phyloP scores from a whole-genome alignment of 2,329 filamentous ascomycete species.

The Apiospora koreana region DNA sequence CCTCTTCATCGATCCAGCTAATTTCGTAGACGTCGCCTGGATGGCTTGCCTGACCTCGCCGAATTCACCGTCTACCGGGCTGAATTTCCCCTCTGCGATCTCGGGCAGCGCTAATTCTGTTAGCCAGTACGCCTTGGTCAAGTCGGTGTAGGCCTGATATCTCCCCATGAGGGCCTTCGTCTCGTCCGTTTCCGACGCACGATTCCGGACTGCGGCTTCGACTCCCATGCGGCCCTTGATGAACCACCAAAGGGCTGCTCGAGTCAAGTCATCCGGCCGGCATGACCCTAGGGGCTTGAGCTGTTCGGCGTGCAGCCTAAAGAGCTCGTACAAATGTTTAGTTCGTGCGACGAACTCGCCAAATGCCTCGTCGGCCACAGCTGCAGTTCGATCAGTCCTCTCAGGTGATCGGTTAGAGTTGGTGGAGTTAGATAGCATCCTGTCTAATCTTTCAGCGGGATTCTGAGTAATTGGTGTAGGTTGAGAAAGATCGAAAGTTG shows the following conservation, averaged over 20 bases:
- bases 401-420: conserved; percentile 24
- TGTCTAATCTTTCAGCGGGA: conserved; percentile 19
- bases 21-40: conserved; percentile 67
- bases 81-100: conserved; percentile 44
- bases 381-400: conserved; percentile 38
- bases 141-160: conserved; percentile 81
- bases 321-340: conserved; percentile 73
- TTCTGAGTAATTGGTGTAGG: conserved; percentile 29
- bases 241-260: conserved; percentile 87
- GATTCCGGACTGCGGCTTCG: conserved; percentile 69
- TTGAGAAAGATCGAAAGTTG: conserved; percentile 29
- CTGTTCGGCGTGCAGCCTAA: conserved; percentile 75
- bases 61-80: conserved; percentile 46
- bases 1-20: conserved; percentile 80
- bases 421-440: conserved; percentile 10
- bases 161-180: conserved; percentile 56
- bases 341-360: conserved; percentile 70
- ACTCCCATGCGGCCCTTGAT: conserved; percentile 75
- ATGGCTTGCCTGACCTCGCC: conserved; percentile 58
- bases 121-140: conserved; percentile 89
- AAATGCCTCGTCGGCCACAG: conserved; percentile 54
- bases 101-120: conserved; percentile 55
- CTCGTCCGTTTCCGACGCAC: conserved; percentile 56
- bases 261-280: conserved; percentile 66
- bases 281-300: conserved; percentile 66